Conservation (phyloP, 202 grass and related monocot genomes). For the Hordeum pubiflorum region DNA sequence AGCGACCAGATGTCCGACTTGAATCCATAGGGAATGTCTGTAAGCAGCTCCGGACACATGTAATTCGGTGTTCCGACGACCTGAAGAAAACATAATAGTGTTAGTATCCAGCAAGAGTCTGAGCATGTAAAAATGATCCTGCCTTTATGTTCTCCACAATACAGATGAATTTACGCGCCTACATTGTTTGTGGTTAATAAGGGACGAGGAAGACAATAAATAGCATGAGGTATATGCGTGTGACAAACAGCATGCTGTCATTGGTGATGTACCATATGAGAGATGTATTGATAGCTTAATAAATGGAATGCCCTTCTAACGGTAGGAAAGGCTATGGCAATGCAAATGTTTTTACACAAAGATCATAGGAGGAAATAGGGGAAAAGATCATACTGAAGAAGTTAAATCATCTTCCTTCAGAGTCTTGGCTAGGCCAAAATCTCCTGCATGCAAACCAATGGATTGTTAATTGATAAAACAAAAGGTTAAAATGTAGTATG, state of each 20-base stretch:
- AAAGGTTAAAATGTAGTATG: background rate
- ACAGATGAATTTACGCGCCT: background rate
- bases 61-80: slow-evolving; percentile 98
- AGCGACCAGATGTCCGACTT: slow-evolving; percentile 99
- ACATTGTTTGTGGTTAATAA: background rate
- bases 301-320: background rate
- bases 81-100: slow-evolving; percentile 29
- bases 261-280: background rate
- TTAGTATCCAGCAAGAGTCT: background rate
- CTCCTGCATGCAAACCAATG: slow-evolving; percentile 46
- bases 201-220: background rate
- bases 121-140: background rate
- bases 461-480: slow-evolving; percentile 18
- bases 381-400: slow-evolving; percentile 64
- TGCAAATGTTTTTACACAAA: background rate
- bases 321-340: background rate
- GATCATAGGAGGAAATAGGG: slow-evolving; percentile 9
- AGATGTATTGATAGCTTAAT: background rate
- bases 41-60: slow-evolving; percentile 96
- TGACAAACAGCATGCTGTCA: background rate
- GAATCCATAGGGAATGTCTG: slow-evolving; percentile 97
- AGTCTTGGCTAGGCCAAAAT: slow-evolving; percentile 94
- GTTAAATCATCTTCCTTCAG: slow-evolving; percentile 89
- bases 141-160: background rate
- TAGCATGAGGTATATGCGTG: background rate